Evolutionary conservation across 2,329 filamentous ascomycete species (phyloP), one percentile per base, ranked within the genome.

Genomic region (Elsinoe fawcettii): DNA sequence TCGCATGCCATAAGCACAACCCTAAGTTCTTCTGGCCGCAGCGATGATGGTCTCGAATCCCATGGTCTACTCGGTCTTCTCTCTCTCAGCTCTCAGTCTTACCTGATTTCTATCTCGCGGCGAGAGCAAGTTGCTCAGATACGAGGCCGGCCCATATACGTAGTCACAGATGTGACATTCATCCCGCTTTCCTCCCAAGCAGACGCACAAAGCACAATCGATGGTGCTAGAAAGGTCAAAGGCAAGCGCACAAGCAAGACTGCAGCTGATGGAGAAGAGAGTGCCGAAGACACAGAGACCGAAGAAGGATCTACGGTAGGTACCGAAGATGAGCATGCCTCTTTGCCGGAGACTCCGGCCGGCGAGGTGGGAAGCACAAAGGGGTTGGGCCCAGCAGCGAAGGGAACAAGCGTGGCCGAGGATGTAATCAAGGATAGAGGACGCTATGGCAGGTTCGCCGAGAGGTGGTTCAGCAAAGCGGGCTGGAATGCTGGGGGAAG

Each of bases 71-170:
- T 85, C 64, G 84, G 93, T 20, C 75, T 99, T 1, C 80, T 99
- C 44, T 89, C 85, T 34, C 82, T 97, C 59, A 88, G 90, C 20
- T 87, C 84, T 36, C 81, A 85, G 25, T 88, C 84, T 62, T 97
- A 92, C 71, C 80, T 99, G 5, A 81, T 99, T 58, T 86, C 89
- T 9, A 95, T 99, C 65, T 90, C 86, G 20, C 82, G 84, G 58
- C 87, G 92, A 47, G 82, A 95, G 66, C 88, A 95, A 70, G 90
- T 97, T 51, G 93, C 93, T 2, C 86, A 91, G 62, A 84, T 97
- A 51, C 84, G 85, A 62, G 90, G 89, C 5, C 85, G 82, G 57
- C 86, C 91, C 0, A 77, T 97, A 57, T 99, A 95, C 70, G 85
- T 90, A 37, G 83, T 96, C 59, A 93, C 87, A 43, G 89, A 95